A percentile compares a stretch with the other conserved stretches of the same genome.
Conservation (phyloP, 441 rosid genomes). For the Euphorbia schlechtendalii region DNA sequence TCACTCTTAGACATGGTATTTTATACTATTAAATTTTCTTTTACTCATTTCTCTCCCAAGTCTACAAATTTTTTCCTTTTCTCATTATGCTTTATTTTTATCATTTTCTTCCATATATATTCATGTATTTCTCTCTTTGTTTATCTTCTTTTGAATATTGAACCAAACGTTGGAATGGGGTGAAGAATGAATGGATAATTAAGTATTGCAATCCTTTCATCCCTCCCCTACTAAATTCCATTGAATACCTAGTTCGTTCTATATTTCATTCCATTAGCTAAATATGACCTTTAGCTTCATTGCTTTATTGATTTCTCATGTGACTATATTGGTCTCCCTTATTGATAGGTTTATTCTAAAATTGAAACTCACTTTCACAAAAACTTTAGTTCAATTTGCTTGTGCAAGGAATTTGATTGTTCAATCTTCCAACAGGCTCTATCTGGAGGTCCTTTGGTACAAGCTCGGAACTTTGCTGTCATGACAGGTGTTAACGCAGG, state of each 20-base stretch:
- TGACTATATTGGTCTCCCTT: not conserved
- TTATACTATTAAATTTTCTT: not conserved
- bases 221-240: not conserved
- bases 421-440: conserved; percentile 46
- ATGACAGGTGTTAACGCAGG: conserved; percentile 95
- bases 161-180: not conserved
- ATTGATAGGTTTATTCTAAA: not conserved
- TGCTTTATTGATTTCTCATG: not conserved
- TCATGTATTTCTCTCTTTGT: not conserved
- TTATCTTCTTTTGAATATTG: not conserved
- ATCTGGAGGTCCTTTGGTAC: conserved; percentile 79
- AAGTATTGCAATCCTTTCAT: too few relatives aligned
- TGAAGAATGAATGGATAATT: not conserved
- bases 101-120: too few relatives aligned
- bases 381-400: not conserved
- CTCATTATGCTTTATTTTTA: too few relatives aligned
- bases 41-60: not conserved
- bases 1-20: not conserved
- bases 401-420: not conserved
- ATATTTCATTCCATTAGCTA: not conserved
- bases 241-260: not conserved
- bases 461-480: conserved; percentile 95
- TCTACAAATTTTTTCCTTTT: not conserved
- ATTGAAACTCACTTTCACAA: too few relatives aligned
- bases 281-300: not conserved